These are phyloP conservation scores for Celoporthe dispersa DNA, from an alignment of 2,329 filamentous ascomycete species.

Conservation along the genomic window DNA sequence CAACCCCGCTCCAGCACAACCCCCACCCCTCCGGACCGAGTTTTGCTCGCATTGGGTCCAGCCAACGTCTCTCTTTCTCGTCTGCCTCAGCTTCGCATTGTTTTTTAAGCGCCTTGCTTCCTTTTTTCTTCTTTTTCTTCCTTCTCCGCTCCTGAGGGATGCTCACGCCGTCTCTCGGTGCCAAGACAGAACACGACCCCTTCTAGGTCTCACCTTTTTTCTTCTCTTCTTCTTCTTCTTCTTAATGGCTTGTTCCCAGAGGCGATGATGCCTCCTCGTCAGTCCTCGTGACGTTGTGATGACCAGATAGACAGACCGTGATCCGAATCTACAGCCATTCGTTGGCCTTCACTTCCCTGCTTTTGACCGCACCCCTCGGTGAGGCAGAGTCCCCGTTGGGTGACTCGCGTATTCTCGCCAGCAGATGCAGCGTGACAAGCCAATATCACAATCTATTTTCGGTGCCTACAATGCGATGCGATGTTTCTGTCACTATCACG, in stretches of 20 bases:
- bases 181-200: background rate
- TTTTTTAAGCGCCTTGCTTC: background rate
- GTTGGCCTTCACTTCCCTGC: background rate
- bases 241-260: no score
- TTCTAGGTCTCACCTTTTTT: background rate
- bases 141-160: background rate
- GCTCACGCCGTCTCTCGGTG: background rate
- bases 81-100: background rate
- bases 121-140: no score
- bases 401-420: background rate
- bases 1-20: background rate
- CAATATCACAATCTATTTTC: slow-evolving; percentile 27
- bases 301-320: background rate
- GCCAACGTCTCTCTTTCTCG: background rate
- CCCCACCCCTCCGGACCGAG: background rate
- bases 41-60: background rate
- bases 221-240: background rate
- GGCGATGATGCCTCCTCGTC: background rate
- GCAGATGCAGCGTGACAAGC: slow-evolving; percentile 6
- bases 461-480: slow-evolving; percentile 9
- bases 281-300: background rate
- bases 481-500: background rate
- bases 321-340: background rate
- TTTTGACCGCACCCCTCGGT: background rate
- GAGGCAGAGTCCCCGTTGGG: background rate